These are phyloP conservation scores for Fusarium secorum DNA, from an alignment of 2,329 filamentous ascomycete genomes.

Conservation along the genomic window DNA sequence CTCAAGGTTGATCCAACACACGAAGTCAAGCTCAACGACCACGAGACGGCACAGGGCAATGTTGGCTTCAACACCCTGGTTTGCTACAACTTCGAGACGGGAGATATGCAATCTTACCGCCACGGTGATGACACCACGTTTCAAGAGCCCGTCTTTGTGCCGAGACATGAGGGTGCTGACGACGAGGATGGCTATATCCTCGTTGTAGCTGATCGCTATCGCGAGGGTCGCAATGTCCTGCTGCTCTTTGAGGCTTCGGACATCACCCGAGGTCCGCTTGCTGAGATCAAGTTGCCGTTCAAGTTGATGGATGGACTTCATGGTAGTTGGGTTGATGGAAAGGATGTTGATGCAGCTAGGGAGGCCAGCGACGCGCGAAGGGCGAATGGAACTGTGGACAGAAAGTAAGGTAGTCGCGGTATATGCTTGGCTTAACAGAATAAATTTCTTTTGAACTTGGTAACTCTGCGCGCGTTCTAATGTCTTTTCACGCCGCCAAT, in stretches of 20 bases:
- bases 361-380: not conserved
- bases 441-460: not conserved
- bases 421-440: not conserved
- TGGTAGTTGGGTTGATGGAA: not conserved
- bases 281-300: not conserved
- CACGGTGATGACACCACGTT: not conserved
- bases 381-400: not conserved
- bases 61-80: not conserved
- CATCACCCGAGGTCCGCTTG: not conserved
- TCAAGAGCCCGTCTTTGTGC: not conserved
- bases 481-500: no score
- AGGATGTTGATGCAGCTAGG: not conserved
- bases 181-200: not conserved
- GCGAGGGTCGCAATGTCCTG: not conserved
- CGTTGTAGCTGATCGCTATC: not conserved
- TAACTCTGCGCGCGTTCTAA: not conserved
- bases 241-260: not conserved
- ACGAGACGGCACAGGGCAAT: not conserved
- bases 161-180: not conserved
- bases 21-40: not conserved
- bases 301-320: not conserved
- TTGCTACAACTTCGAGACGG: not conserved
- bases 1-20: not conserved
- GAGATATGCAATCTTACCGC: not conserved
- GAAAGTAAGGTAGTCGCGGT: not conserved